A percentile compares a stretch with the other conserved stretches of the same genome.
phyloP scores from a whole-genome alignment of 306 rosid species.

The Gillenia trifoliata region DNA sequence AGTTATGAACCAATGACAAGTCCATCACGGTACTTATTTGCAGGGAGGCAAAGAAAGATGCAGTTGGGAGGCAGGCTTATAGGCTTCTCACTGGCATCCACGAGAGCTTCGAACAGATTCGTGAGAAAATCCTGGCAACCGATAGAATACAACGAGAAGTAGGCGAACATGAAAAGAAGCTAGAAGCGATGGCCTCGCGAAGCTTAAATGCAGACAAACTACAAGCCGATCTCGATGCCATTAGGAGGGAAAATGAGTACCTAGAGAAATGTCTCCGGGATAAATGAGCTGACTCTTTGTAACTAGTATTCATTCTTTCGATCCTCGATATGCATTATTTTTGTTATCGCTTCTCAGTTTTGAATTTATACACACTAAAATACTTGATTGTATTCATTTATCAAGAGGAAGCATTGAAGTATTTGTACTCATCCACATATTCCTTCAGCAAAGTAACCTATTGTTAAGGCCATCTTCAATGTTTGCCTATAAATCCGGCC shows the following conservation, averaged over 20 bases:
- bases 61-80: slow-evolving; percentile 61
- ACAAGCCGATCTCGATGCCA: slow-evolving; percentile 53
- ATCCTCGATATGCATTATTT: slow-evolving; percentile 23
- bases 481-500: too few relatives aligned
- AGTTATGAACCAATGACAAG: background rate
- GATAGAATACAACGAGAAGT: slow-evolving; percentile 70
- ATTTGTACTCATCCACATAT: background rate
- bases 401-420: background rate
- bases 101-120: slow-evolving; percentile 64
- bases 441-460: background rate
- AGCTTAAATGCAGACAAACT: slow-evolving; percentile 46
- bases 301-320: slow-evolving; percentile 24
- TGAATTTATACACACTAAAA: background rate
- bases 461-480: background rate
- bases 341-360: background rate
- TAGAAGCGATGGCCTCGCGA: slow-evolving; percentile 44
- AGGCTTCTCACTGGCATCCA: slow-evolving; percentile 79
- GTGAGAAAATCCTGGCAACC: slow-evolving; percentile 62
- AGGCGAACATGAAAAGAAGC: slow-evolving; percentile 74
- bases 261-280: slow-evolving; percentile 32
- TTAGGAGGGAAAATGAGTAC: slow-evolving; percentile 46
- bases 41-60: slow-evolving; percentile 90
- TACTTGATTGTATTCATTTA: background rate
- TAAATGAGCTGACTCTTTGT: slow-evolving; percentile 9
- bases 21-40: background rate